Base-by-base conservation (phyloP, 1,139 yeast species). In the Debaryomyces fabryi region DNA sequence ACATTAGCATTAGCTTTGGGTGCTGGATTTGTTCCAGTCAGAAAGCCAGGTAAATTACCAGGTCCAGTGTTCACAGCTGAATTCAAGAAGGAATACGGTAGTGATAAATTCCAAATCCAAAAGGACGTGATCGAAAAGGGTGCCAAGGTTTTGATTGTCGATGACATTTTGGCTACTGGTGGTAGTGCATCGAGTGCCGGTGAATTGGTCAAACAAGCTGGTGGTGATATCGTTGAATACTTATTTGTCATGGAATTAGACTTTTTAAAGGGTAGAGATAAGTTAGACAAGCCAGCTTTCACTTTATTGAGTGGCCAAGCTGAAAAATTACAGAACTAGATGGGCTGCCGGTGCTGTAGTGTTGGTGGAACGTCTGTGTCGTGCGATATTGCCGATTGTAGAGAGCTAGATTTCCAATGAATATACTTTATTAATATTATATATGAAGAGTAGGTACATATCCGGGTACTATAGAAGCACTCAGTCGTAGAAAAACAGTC, bases 161-260 rank as follows among this genome's bases (percentile, higher is more conserved):
- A 93, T 67, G 99, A 93, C 65, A 91, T 93, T 60, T 87, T 95
- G 68, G 99, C 99, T 44, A 93, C 99, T 39, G 99, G 98, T 57
- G 99, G 99, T 39, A 86, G 96, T 63, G 99, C 99, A 18, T 74
- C 72, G 52, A 97, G 96, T 52, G 99, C 98, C 39, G 98, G 96
- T 50, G 86, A 88, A 61, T 80, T 95, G 57, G 88, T 90, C 47
- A 70, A 71, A 62, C 73, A 81, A 70, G 59, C 70, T 42, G 86
- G 85, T 47, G 96, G 85, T 51, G 80, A 86, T 49, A 80, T 92
- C 49, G 68, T 85, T 41, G 96, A 91, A 71, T 93, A 84, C 69
- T 75, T 86, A 58, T 93, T 93, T 63, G 89, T 93, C 42, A 82
- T 93, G 88, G 99, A 93, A 72, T 83, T 93, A 63, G 95, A 90